Evolutionary conservation across 1,139 yeast species (phyloP).

Genomic region (Candida sanyaensis): DNA sequence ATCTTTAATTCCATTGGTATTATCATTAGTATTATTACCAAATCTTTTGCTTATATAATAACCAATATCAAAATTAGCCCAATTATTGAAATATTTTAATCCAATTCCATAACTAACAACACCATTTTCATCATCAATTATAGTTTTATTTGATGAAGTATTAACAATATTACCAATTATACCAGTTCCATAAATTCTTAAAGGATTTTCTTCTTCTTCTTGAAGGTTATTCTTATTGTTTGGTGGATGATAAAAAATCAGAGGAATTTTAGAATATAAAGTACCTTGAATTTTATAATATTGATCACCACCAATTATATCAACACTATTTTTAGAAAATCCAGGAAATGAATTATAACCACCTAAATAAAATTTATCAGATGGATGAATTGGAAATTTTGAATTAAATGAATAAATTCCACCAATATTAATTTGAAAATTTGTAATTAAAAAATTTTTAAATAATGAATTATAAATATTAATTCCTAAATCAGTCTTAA

Average conservation of each 20-base stretch:
- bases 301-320: constrained; percentile 43
- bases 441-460: constrained; percentile 39
- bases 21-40: constrained; percentile 14
- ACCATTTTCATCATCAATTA: constrained; percentile 23
- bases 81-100: constrained; percentile 39
- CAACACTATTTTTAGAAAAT: constrained; percentile 38
- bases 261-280: constrained; percentile 39
- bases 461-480: constrained; percentile 40
- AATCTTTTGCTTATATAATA: constrained; percentile 41
- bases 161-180: constrained; percentile 36
- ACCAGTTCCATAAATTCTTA: constrained; percentile 44
- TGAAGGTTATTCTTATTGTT: constrained; percentile 13
- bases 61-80: constrained; percentile 51
- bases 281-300: constrained; percentile 38
- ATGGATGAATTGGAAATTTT: constrained; percentile 34
- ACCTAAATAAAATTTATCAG: constrained; percentile 54
- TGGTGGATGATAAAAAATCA: constrained; percentile 21
- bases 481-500: constrained; percentile 28
- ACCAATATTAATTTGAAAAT: constrained; percentile 38
- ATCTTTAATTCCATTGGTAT: constrained; percentile 36
- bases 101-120: constrained; percentile 47
- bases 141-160: constrained; percentile 10
- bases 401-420: constrained; percentile 27
- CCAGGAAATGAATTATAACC: constrained; percentile 43
- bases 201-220: constrained; percentile 30